phyloP scores from a whole-genome alignment of 2,329 filamentous ascomycete species.

The Trichoderma oligosporum region DNA sequence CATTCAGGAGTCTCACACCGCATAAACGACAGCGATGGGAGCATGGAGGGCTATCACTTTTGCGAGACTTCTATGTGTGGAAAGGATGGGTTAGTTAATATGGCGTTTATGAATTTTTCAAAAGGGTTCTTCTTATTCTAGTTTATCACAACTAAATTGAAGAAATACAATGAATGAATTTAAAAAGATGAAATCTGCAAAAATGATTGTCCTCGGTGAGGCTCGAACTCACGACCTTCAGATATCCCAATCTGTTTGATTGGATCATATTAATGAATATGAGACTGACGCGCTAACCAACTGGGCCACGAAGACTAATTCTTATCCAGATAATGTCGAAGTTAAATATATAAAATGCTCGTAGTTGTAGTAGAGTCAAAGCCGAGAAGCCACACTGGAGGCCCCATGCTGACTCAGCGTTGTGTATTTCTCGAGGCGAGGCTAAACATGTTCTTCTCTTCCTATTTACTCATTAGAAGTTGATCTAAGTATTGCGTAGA shows the following conservation, averaged over 20 bases:
- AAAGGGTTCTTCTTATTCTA: no score
- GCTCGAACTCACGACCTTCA: constrained; percentile 51
- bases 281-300: constrained; percentile 30
- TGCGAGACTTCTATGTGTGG: no score
- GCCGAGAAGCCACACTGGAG: no score
- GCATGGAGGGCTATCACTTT: not conserved
- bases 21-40: not conserved
- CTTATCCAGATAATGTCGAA: not conserved
- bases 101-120: not conserved
- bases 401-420: no score
- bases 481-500: no score
- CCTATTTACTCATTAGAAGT: no score
- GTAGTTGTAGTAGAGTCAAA: not conserved
- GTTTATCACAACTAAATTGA: not conserved
- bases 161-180: not conserved
- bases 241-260: constrained; percentile 30
- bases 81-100: no score
- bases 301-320: constrained; percentile 28
- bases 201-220: constrained; percentile 41
- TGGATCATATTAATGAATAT: constrained; percentile 23
- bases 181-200: not conserved
- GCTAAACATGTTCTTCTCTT: no score
- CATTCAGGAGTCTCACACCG: not conserved
- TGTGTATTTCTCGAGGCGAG: no score
- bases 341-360: not conserved